These are phyloP conservation scores for Neoscytalidium dimidiatum DNA, from an alignment of 2,329 filamentous ascomycete species.

Conservation along the genomic window DNA sequence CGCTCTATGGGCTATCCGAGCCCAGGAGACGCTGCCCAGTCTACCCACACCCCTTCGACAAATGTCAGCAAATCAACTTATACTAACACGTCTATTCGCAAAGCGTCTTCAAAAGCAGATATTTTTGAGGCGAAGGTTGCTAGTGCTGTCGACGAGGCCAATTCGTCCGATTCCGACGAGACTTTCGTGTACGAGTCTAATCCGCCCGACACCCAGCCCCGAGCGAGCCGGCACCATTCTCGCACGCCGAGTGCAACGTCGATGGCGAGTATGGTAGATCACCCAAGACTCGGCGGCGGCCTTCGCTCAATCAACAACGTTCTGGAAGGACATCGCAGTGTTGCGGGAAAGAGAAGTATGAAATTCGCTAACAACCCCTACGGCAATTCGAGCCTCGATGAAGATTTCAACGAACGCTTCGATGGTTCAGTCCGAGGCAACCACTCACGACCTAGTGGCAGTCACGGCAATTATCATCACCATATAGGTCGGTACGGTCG, in stretches of 20 bases:
- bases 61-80: constrained; percentile 16
- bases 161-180: constrained; percentile 96
- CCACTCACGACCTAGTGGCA: constrained; percentile 52
- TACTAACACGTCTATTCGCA: constrained; percentile 39
- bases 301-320: constrained; percentile 67
- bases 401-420: constrained; percentile 39
- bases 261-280: constrained; percentile 67
- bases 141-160: constrained; percentile 91
- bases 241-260: constrained; percentile 94
- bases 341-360: constrained; percentile 86
- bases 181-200: constrained; percentile 99
- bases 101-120: constrained; percentile 92
- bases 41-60: constrained; percentile 6
- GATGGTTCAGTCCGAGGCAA: constrained; percentile 42
- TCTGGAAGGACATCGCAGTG: constrained; percentile 63
- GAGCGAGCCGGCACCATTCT: constrained; percentile 74
- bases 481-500: constrained; percentile 78
- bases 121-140: constrained; percentile 98
- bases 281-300: constrained; percentile 42
- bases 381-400: constrained; percentile 60
- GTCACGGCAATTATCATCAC: constrained; percentile 75
- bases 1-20: background rate
- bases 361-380: constrained; percentile 87
- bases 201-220: constrained; percentile 63
- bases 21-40: constrained; percentile 2